A percentile compares a stretch with the other conserved stretches of the same genome.
These are phyloP conservation scores for Prunus davidiana DNA, from an alignment of 306 rosid species.

Conservation along the genomic window DNA sequence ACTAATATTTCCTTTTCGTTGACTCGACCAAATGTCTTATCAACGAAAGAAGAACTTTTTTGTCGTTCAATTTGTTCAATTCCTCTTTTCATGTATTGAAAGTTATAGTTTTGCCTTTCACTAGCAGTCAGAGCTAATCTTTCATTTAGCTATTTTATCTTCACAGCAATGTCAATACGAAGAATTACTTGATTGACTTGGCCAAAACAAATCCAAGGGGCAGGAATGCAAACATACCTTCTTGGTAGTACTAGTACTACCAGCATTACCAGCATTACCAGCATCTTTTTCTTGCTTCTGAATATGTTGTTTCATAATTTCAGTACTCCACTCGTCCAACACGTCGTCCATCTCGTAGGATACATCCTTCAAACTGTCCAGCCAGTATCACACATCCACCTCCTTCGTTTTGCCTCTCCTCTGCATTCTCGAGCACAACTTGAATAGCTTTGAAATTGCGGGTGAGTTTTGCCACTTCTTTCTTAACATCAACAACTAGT, in stretches of 20 bases:
- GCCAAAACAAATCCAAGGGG: background rate
- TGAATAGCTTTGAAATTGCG: background rate
- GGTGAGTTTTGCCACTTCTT: constrained; percentile 6
- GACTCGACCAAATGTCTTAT: constrained; percentile 6
- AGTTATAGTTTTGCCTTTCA: background rate
- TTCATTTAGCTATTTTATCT: constrained; percentile 3
- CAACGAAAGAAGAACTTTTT: constrained; percentile 11
- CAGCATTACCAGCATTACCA: background rate
- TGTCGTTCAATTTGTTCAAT: background rate
- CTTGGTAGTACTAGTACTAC: too few species aligned
- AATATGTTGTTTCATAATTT: background rate
- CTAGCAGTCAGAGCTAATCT: background rate
- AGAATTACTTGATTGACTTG: background rate
- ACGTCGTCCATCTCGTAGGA: too few species aligned
- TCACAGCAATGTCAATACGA: background rate
- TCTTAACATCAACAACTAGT: background rate
- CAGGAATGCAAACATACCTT: background rate
- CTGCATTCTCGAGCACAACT: constrained; percentile 15
- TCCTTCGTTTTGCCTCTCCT: constrained; percentile 1
- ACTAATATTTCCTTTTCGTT: background rate
- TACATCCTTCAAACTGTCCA: background rate
- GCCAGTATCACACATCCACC: background rate
- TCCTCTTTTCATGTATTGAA: background rate
- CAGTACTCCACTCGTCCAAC: constrained; percentile 19
- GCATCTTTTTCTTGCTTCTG: background rate